Conservation (phyloP, 2,329 filamentous ascomycete species). For the Tolypocladium sp. region DNA sequence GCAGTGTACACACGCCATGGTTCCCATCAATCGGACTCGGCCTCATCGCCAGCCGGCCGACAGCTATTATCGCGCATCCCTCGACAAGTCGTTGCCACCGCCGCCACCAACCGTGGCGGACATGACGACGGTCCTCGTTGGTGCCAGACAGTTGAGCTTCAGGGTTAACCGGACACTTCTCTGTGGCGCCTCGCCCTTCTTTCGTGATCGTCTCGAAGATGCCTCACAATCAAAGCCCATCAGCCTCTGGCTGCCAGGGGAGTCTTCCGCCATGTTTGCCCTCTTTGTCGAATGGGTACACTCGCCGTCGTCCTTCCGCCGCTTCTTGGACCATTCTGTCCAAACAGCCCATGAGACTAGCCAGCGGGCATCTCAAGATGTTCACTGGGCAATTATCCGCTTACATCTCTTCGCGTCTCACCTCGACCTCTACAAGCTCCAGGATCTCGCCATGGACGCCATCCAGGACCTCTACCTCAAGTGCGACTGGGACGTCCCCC, state of each 20-base stretch:
- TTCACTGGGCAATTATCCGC: slow-evolving; percentile 48
- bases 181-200: slow-evolving; percentile 37
- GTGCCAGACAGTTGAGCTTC: slow-evolving; percentile 30
- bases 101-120: slow-evolving; percentile 12
- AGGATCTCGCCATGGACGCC: slow-evolving; percentile 49
- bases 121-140: slow-evolving; percentile 30
- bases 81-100: slow-evolving; percentile 13
- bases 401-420: slow-evolving; percentile 49
- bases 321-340: slow-evolving; percentile 32
- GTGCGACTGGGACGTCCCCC: slow-evolving; percentile 48
- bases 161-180: slow-evolving; percentile 34
- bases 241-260: slow-evolving; percentile 32
- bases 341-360: slow-evolving; percentile 17
- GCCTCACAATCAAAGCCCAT: slow-evolving; percentile 15
- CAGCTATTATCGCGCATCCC: neutral
- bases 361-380: slow-evolving; percentile 21
- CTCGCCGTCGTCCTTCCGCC: slow-evolving; percentile 29
- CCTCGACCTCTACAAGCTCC: slow-evolving; percentile 38
- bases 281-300: slow-evolving; percentile 46
- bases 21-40: neutral
- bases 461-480: slow-evolving; percentile 50
- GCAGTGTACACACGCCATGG: neutral
- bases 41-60: neutral
- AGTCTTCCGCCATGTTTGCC: slow-evolving; percentile 42
- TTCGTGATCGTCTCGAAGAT: slow-evolving; percentile 34